A percentile compares a stretch with the other conserved stretches of the same genome.
Conservation (phyloP, 371 early-diverging fungal species). For the Mucor racemosus region DNA sequence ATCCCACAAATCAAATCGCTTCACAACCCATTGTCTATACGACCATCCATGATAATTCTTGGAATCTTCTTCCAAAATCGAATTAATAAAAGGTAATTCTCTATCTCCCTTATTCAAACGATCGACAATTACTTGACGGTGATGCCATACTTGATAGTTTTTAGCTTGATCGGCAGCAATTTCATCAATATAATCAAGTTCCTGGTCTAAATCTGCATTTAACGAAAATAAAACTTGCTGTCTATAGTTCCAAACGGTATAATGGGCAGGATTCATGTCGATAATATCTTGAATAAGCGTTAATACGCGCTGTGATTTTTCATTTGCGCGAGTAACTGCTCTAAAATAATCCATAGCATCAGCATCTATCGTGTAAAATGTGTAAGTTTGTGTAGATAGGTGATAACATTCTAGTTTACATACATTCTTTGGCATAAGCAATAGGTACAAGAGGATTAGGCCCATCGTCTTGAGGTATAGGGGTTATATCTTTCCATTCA, state of each 20-base stretch:
- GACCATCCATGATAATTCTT: slow-evolving; percentile 99
- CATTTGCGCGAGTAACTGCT: slow-evolving; percentile 73
- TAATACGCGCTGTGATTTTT: slow-evolving; percentile 81
- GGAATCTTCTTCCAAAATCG: slow-evolving; percentile 78
- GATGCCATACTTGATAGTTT: slow-evolving; percentile 96
- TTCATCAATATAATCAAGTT: slow-evolving; percentile 77
- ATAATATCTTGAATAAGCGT: slow-evolving; percentile 82
- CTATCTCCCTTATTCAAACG: slow-evolving; percentile 52
- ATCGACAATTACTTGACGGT: slow-evolving; percentile 85
- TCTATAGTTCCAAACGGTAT: slow-evolving; percentile 95
- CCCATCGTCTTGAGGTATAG: slow-evolving; percentile 89
- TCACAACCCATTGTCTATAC: slow-evolving; percentile 91
- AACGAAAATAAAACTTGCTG: slow-evolving; percentile 76
- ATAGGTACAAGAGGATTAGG: slow-evolving; percentile 89
- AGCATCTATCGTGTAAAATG: slow-evolving; percentile 49
- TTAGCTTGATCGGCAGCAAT: slow-evolving; percentile 83
- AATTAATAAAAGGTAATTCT: slow-evolving; percentile 75
- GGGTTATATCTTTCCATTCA: slow-evolving; percentile 84
- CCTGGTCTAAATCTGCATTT: slow-evolving; percentile 63
- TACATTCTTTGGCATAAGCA: slow-evolving; percentile 86
- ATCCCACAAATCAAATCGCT: slow-evolving; percentile 77
- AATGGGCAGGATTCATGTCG: slow-evolving; percentile 88
- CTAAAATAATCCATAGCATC: slow-evolving; percentile 91
- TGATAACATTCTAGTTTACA: not conserved
- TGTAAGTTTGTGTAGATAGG: too few species aligned